phyloP scores from a whole-genome alignment of 345 rosid species.

The Euphorbia tirucalli region DNA sequence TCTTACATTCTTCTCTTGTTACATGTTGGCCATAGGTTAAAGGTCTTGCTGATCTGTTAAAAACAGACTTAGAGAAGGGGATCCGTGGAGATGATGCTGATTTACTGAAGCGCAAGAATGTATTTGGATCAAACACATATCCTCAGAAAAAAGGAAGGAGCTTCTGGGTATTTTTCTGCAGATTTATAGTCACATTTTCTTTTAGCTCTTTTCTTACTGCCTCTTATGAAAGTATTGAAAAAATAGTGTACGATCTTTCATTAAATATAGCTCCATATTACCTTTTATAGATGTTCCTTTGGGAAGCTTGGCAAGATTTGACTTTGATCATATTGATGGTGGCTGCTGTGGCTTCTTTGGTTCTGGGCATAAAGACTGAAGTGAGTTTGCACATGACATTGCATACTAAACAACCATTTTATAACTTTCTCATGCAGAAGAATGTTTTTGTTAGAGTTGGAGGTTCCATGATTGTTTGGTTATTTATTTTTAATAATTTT shows the following conservation, averaged over 20 bases:
- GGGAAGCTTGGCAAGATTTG: slow-evolving; percentile 99
- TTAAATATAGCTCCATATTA: slow-evolving; percentile 8
- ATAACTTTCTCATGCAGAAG: background rate
- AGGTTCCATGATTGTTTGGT: slow-evolving; percentile 3
- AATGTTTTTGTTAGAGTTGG: background rate
- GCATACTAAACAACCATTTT: background rate
- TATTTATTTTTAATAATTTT: background rate
- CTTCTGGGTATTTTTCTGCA: slow-evolving; percentile 55
- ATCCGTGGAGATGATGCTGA: slow-evolving; percentile 65
- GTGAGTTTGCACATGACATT: slow-evolving; percentile 24
- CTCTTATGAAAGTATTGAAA: background rate
- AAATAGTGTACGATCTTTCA: background rate
- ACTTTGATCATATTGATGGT: slow-evolving; percentile 85
- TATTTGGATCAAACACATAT: slow-evolving; percentile 92
- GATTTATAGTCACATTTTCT: background rate
- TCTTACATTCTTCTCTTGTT: slow-evolving; percentile 13
- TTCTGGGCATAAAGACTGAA: slow-evolving; percentile 93
- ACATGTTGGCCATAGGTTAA: slow-evolving; percentile 46
- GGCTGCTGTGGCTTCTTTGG: slow-evolving; percentile 84
- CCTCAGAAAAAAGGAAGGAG: slow-evolving; percentile 85
- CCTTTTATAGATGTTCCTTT: slow-evolving; percentile 71
- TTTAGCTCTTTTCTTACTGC: slow-evolving; percentile 3
- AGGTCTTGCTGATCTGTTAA: slow-evolving; percentile 64
- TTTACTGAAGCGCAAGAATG: slow-evolving; percentile 60
- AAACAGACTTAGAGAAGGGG: slow-evolving; percentile 60